Base-by-base conservation (phyloP, 352 stramenopile species). In the Globisporangium uncinulatum region DNA sequence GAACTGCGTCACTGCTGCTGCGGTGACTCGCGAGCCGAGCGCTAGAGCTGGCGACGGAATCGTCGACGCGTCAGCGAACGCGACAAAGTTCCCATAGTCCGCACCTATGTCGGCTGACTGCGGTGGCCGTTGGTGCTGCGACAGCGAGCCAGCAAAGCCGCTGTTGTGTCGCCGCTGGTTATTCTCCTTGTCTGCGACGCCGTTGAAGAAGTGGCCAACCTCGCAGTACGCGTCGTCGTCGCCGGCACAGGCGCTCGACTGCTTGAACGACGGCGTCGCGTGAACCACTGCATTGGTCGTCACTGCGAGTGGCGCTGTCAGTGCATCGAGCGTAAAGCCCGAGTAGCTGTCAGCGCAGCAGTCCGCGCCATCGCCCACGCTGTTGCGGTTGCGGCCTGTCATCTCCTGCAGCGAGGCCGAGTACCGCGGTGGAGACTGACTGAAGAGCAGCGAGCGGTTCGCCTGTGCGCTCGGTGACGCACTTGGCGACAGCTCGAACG, bases 301-400 rank as follows among this genome's bases (percentile, higher is more conserved):
- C 46, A 73, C 55, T 10, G 37, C 15, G 0, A 67, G 58, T 21
- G 67, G 56, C 4, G 66, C 53, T 4, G 71, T 55, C 4, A 87
- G 51, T 6, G 74, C 65, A 11, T 79, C 66, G 49, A 81, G 51
- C 13, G 69, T 47, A 37, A 87, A 87, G 17, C 67, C 65, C 34
- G 66, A 67, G 52, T 86, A 87, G 59, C 52, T 83, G 10, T 76
- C 67, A 1, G 68, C 54, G 19, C 45, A 65, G 34, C 51, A 60
- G 6, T 43, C 29, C 47, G n/a, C 51, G 20, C 32, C 9, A 9
- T 17, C 6, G 6, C 19, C 56, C 39, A 14, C 52, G 14, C 36
- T 41, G 4, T n/a, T n/a, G 11, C n/a, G 14, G 11, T 5, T 10
- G 20, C n/a, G 20, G 21, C 24, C 4, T 11, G 47, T n/a, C 37